phyloP scores from a whole-genome alignment of 768 basidiomycete genomes.

The Leucocoprinus leucothites region DNA sequence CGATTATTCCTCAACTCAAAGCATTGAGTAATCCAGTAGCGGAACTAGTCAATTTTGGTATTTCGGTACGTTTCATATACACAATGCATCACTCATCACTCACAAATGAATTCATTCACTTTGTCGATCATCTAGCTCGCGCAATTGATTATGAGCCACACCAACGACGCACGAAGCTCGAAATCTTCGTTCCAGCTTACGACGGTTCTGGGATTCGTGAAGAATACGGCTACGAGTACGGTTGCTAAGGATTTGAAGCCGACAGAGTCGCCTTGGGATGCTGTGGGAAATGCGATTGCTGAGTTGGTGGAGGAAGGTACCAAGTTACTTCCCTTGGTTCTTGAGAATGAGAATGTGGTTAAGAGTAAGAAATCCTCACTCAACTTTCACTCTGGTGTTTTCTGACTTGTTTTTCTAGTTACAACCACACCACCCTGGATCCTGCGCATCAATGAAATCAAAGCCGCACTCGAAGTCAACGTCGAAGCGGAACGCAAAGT shows the following conservation, averaged over 20 bases:
- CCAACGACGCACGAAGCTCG: constrained; percentile 74
- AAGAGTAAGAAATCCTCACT: constrained; percentile 54
- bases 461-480: constrained; percentile 78
- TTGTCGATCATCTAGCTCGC: constrained; percentile 58
- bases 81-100: background rate
- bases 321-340: constrained; percentile 63
- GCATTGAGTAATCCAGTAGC: constrained; percentile 68
- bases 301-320: constrained; percentile 71
- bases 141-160: constrained; percentile 82
- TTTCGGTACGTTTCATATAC: constrained; percentile 54
- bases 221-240: constrained; percentile 68
- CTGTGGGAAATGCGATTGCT: constrained; percentile 64
- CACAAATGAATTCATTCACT: background rate
- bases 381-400: background rate
- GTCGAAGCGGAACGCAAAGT: constrained; percentile 91
- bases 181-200: constrained; percentile 78
- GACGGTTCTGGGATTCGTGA: constrained; percentile 66
- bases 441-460: constrained; percentile 76
- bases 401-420: constrained; percentile 37
- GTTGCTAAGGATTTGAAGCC: constrained; percentile 67
- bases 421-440: constrained; percentile 84
- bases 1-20: constrained; percentile 71
- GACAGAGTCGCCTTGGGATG: constrained; percentile 72
- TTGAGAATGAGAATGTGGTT: constrained; percentile 74
- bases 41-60: constrained; percentile 87